These are phyloP conservation scores for Suillus cothurnatus DNA, from an alignment of 768 basidiomycete species.

Conservation along the genomic window DNA sequence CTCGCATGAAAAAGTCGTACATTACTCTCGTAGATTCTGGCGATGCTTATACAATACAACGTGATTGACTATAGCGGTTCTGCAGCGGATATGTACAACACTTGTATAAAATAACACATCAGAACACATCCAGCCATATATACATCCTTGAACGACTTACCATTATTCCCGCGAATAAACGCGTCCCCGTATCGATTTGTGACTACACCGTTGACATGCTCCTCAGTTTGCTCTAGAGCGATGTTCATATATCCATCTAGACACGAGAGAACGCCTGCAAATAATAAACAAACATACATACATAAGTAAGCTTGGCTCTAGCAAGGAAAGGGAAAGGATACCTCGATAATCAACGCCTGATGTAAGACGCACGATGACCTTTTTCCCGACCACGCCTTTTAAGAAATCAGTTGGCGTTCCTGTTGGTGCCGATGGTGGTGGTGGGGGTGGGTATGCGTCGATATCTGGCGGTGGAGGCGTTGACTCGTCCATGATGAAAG, in stretches of 20 bases:
- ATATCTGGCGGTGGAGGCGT: constrained; percentile 43
- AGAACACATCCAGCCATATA: not conserved
- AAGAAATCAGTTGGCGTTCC: constrained; percentile 94
- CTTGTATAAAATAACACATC: constrained; percentile 36
- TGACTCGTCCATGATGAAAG: constrained; percentile 26
- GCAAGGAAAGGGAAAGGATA: constrained; percentile 31
- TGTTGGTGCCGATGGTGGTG: constrained; percentile 44
- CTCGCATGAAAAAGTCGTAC: not conserved
- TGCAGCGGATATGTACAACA: constrained; percentile 79
- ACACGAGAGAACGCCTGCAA: constrained; percentile 84
- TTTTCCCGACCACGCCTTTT: constrained; percentile 96
- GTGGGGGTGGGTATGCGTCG: constrained; percentile 45
- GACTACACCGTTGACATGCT: constrained; percentile 85
- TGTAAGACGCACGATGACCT: constrained; percentile 85
- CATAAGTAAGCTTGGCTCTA: not conserved
- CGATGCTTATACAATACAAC: not conserved
- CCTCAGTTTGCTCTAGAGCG: constrained; percentile 95
- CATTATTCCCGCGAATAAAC: constrained; percentile 94
- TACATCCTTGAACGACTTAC: constrained; percentile 40
- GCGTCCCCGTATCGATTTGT: constrained; percentile 94
- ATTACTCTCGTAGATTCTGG: not conserved
- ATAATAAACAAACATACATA: not conserved
- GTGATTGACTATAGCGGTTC: constrained; percentile 47
- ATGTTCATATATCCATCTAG: constrained; percentile 99
- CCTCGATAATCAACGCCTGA: constrained; percentile 95